These are phyloP conservation scores for Aspergillus pseudonomiae DNA, from an alignment of 2,329 filamentous ascomycete genomes.

Conservation along the genomic window DNA sequence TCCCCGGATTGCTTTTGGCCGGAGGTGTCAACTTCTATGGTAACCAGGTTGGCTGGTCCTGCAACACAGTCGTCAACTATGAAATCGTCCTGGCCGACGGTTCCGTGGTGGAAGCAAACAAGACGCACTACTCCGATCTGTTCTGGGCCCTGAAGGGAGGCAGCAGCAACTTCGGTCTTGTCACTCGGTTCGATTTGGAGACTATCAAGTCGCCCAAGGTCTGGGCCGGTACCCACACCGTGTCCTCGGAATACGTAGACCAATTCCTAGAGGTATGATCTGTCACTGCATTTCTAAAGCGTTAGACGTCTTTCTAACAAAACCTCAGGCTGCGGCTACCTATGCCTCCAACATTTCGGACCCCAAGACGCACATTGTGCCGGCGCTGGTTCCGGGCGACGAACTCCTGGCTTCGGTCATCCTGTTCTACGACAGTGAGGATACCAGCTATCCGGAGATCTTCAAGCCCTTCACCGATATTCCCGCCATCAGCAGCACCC, in stretches of 20 bases:
- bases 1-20: slow-evolving; percentile 32
- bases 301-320: slow-evolving; percentile 3
- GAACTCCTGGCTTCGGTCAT: slow-evolving; percentile 37
- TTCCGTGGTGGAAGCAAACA: slow-evolving; percentile 40
- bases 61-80: slow-evolving; percentile 35
- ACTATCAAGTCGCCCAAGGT: slow-evolving; percentile 33
- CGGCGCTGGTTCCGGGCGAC: slow-evolving; percentile 31
- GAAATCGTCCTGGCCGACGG: slow-evolving; percentile 44
- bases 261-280: slow-evolving; percentile 26
- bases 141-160: slow-evolving; percentile 48
- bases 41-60: slow-evolving; percentile 33
- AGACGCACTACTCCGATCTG: slow-evolving; percentile 34
- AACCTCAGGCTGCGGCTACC: slow-evolving; percentile 27
- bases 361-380: slow-evolving; percentile 34
- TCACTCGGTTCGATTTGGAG: slow-evolving; percentile 45
- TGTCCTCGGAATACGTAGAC: slow-evolving; percentile 29
- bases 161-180: slow-evolving; percentile 48
- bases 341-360: slow-evolving; percentile 34
- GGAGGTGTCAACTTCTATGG: slow-evolving; percentile 35
- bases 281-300: background rate
- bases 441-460: slow-evolving; percentile 32
- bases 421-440: slow-evolving; percentile 42
- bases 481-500: slow-evolving; percentile 35
- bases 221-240: slow-evolving; percentile 37
- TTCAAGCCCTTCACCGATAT: slow-evolving; percentile 42